Evolutionary conservation across 176 grass and related monocot species (phyloP).

Genomic region (Poa pratensis): DNA sequence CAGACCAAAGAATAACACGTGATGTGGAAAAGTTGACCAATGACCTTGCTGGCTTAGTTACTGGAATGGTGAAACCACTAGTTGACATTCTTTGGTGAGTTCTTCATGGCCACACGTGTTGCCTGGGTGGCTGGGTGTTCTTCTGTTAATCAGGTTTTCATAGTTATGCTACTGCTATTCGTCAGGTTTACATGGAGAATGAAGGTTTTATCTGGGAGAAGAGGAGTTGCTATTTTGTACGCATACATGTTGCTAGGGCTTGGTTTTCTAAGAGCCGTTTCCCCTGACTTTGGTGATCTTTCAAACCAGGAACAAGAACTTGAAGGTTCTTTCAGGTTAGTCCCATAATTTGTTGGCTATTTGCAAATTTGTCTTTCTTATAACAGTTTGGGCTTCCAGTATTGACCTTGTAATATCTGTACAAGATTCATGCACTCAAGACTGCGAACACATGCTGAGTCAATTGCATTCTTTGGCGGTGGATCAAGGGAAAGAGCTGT

Average conservation of each 20-base stretch:
- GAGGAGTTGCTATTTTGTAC: slow-evolving; percentile 94
- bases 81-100: slow-evolving; percentile 96
- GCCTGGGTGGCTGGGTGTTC: slow-evolving; percentile 14
- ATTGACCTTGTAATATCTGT: slow-evolving; percentile 39
- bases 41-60: slow-evolving; percentile 92
- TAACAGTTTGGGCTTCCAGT: slow-evolving; percentile 18
- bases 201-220: slow-evolving; percentile 91
- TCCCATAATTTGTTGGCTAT: background rate
- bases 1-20: slow-evolving; percentile 96
- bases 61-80: slow-evolving; percentile 95
- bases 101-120: slow-evolving; percentile 11
- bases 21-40: slow-evolving; percentile 93
- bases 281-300: slow-evolving; percentile 94
- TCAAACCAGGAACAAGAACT: slow-evolving; percentile 91
- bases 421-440: slow-evolving; percentile 95
- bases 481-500: slow-evolving; percentile 95
- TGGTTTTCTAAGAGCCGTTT: slow-evolving; percentile 88
- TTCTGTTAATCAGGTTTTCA: slow-evolving; percentile 30
- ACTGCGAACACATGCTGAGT: slow-evolving; percentile 93
- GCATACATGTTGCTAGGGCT: slow-evolving; percentile 94
- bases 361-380: slow-evolving; percentile 35
- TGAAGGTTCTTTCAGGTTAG: slow-evolving; percentile 91
- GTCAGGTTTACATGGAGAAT: slow-evolving; percentile 99
- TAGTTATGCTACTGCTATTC: slow-evolving; percentile 40
- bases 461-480: slow-evolving; percentile 98